Percentiles rank a stretch among this genome's conserved stretches.
Conservation (phyloP, 177 flowering plant species). For the Vitis hybrid region DNA sequence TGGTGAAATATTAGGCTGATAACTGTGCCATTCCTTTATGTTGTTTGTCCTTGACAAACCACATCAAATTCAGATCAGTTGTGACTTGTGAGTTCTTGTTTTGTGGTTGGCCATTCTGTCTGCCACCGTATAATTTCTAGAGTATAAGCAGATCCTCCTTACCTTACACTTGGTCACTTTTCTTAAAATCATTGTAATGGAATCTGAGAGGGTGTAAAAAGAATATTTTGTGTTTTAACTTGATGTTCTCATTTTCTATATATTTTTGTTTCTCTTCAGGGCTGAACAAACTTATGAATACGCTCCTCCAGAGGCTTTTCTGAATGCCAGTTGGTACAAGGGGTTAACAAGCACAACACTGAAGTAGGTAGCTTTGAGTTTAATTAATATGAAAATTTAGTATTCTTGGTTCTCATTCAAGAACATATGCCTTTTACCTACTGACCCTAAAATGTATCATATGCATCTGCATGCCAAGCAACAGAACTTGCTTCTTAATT, state of each 20-base stretch:
- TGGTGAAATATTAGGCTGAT: neutral
- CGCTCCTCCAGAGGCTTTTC: constrained; percentile 89
- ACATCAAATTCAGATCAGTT: neutral
- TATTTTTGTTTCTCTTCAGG: constrained; percentile 40
- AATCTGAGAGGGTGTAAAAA: neutral
- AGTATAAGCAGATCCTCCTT: neutral
- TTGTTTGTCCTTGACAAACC: neutral
- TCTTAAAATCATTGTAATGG: too few relatives aligned
- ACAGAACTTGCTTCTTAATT: neutral
- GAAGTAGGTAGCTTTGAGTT: constrained; percentile 49
- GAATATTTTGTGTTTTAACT: neutral
- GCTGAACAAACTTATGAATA: constrained; percentile 91
- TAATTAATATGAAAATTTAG: neutral
- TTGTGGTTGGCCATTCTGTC: neutral
- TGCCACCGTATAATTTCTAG: neutral
- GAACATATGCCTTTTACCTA: neutral
- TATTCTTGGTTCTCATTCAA: neutral
- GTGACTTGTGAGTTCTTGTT: neutral
- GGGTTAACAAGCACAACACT: constrained; percentile 48
- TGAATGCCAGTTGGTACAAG: constrained; percentile 75
- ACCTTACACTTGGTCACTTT: neutral
- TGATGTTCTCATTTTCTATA: neutral
- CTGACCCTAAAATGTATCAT: neutral
- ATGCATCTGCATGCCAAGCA: neutral
- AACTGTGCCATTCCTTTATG: neutral